phyloP scores from a whole-genome alignment of 495 filamentous ascomycete genomes.

The Penicillium paxilli region DNA sequence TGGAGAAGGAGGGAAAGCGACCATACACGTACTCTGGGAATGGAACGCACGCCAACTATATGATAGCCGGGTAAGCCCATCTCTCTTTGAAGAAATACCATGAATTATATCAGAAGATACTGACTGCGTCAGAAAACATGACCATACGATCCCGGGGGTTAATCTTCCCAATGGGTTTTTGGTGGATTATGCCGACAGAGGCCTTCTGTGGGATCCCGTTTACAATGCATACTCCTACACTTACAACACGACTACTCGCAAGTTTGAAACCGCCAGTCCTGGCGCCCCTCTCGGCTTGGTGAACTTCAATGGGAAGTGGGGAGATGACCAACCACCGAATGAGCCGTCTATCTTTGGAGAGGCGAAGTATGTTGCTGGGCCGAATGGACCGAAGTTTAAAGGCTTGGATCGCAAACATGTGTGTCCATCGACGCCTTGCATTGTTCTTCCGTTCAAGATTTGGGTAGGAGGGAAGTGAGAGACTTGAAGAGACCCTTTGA shows the following conservation, averaged over 20 bases:
- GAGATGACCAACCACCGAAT: slow-evolving; percentile 54
- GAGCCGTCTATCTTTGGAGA: slow-evolving; percentile 53
- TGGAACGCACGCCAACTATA: slow-evolving; percentile 62
- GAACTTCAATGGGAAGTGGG: slow-evolving; percentile 56
- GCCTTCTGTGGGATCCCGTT: slow-evolving; percentile 55
- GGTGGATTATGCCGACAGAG: slow-evolving; percentile 61
- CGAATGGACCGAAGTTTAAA: slow-evolving; percentile 58
- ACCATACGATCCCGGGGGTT: slow-evolving; percentile 66
- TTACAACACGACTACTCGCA: slow-evolving; percentile 37
- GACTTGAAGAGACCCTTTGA: background rate
- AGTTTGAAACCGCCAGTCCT: slow-evolving; percentile 43
- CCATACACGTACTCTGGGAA: slow-evolving; percentile 56
- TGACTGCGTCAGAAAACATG: slow-evolving; percentile 39
- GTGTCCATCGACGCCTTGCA: slow-evolving; percentile 40
- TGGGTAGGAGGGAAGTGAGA: slow-evolving; percentile 14
- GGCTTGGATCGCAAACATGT: slow-evolving; percentile 44
- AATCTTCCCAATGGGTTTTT: slow-evolving; percentile 58
- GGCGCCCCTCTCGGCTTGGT: slow-evolving; percentile 51
- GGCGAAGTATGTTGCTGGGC: slow-evolving; percentile 49
- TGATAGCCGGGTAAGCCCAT: slow-evolving; percentile 42
- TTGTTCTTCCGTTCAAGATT: slow-evolving; percentile 32
- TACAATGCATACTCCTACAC: slow-evolving; percentile 51
- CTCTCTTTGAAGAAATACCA: background rate
- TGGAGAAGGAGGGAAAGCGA: slow-evolving; percentile 52
- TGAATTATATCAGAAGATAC: background rate